Evolutionary conservation across 129 eudicot species (phyloP).

Genomic region (Calendula officinalis): DNA sequence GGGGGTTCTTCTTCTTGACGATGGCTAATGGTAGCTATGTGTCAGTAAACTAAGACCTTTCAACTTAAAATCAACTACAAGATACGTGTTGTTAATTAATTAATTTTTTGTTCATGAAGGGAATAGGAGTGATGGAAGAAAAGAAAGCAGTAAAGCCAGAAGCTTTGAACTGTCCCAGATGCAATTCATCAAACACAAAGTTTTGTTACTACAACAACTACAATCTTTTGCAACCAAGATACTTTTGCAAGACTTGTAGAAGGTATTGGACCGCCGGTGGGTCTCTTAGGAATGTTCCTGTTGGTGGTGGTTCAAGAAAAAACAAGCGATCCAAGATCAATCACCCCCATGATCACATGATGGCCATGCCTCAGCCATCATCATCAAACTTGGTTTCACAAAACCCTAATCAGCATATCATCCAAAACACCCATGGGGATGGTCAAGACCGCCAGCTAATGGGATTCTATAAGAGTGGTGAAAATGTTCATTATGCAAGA

Average conservation of each 20-base stretch:
- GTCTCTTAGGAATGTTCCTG: conserved; percentile 64
- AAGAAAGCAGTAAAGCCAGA: conserved; percentile 1
- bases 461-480: neutral
- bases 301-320: conserved; percentile 77
- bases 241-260: conserved; percentile 75
- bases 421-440: neutral
- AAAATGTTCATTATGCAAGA: neutral
- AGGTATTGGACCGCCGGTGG: conserved; percentile 90
- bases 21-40: too few relatives aligned
- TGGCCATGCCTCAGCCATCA: neutral
- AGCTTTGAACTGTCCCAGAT: neutral
- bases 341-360: neutral
- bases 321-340: conserved; percentile 46
- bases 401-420: neutral
- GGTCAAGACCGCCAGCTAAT: neutral
- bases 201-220: conserved; percentile 2
- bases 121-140: conserved; percentile 1
- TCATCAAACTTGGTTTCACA: neutral
- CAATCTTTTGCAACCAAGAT: conserved; percentile 51
- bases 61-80: too few relatives aligned
- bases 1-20: too few relatives aligned
- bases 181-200: conserved; percentile 1
- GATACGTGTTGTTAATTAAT: neutral
- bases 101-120: neutral
- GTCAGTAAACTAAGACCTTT: too few relatives aligned